Base-by-base conservation (phyloP, 1,139 yeast genomes). In the Geotrichum fermentans region DNA sequence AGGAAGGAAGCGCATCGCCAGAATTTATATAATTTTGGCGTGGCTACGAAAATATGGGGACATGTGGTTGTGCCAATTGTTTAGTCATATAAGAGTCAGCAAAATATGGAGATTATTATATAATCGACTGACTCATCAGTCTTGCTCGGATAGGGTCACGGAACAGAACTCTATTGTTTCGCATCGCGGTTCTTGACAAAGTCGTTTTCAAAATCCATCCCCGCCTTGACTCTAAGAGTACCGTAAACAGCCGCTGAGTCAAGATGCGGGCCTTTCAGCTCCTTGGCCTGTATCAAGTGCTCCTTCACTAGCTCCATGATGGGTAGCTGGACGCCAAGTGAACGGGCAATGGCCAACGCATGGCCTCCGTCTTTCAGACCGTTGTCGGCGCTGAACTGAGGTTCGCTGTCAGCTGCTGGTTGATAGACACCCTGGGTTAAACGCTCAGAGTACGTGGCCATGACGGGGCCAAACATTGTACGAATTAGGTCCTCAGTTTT, bases 161-260 rank as follows among this genome's bases (percentile, higher is more conserved):
- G 32, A 14, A 13, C n/a, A 5, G n/a, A 11, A 28, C n/a, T 28
- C 3, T 28, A 7, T 11, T 33, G 13, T 16, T 33, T 17, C 18
- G 36, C 13, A 11, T 56, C 54, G 28, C 60, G 45, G 43, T 55
- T 45, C 48, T 57, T 52, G 36, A 58, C 58, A 7, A 56, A 54
- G 10, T 57, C 59, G 49, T 57, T 59, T 36, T 58, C 62, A 45
- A 61, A 62, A 4, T 56, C 62, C 17, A 62, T 53, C 1, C 64
- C 65, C 14, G 67, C 63, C 26, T 52, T 47, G 42, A 52, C 47
- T 20, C 67, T 57, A 32, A 58, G 52, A n/a, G 57, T 49, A 20
- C 67, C 67, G 47, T 63, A 63, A n/a, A 61, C 58, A 2, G 64
- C 55, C 1, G 64, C 54, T 16, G 59, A 58, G 44, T 63, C 67